A percentile compares a stretch with the other conserved stretches of the same genome.
Conservation (phyloP, 176 grass and related monocot species). For the Pharus latifolius region DNA sequence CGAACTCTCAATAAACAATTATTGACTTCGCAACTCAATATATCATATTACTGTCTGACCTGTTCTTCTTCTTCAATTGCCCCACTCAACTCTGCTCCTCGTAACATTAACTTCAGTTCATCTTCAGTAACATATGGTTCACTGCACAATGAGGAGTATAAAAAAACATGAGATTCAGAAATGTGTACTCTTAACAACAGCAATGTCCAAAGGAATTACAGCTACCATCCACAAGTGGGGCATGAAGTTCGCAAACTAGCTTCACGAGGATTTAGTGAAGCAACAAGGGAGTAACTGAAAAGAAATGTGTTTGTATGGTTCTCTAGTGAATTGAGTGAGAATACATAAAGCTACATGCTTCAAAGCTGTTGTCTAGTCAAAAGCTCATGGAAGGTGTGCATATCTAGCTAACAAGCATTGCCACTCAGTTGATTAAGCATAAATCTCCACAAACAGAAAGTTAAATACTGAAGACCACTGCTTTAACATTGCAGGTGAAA, state of each 20-base stretch:
- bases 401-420: not conserved
- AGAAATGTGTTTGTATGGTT: not conserved
- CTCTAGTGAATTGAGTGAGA: not conserved
- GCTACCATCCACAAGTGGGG: not conserved
- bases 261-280: not conserved
- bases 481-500: not conserved
- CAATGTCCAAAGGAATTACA: not conserved
- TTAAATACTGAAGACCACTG: not conserved
- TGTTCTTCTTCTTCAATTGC: slow-evolving; percentile 99
- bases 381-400: not conserved
- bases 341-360: not conserved
- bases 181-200: not conserved
- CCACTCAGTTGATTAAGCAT: not conserved
- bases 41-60: slow-evolving; percentile 34
- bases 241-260: too few species aligned
- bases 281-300: not conserved
- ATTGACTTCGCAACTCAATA: not conserved
- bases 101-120: slow-evolving; percentile 95
- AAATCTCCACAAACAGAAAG: slow-evolving; percentile 10
- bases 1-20: not conserved
- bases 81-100: slow-evolving; percentile 89
- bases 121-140: slow-evolving; percentile 99
- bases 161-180: slow-evolving; percentile 4
- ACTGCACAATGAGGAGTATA: slow-evolving; percentile 34
- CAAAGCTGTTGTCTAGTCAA: not conserved